Evolutionary conservation across 1,284 basidiomycete species (phyloP), one percentile per base, ranked within the genome.

Genomic region (Marasmius sp.): DNA sequence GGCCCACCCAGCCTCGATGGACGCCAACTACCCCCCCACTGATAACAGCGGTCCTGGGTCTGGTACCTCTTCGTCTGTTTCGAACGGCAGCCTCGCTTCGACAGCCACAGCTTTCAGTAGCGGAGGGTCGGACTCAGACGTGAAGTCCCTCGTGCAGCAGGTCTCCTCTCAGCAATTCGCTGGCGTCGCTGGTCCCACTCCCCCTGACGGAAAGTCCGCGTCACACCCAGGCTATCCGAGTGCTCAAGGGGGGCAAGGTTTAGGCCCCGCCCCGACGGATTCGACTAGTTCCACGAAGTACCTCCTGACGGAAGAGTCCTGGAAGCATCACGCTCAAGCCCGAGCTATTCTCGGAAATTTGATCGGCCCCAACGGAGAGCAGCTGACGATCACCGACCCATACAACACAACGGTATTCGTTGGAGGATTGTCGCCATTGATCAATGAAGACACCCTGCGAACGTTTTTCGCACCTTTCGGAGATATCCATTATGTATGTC

Each of bases 361-460:
- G 20, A 92, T 93, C 53, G 91, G 91, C 18, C 91, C 90, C 0
- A 92, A 92, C 66, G 92, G 90, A 50, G 92, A 92, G 73, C 91
- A 92, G 68, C 80, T 93, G 64, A 91, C 91, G 58, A 88, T 89
- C 34, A 90, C 89, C 9, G 94, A 95, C 69, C 93, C 93, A 9
- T 93, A 94, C 72, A 96, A 96, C 69, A 95, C 93, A 14, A 96
- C 94, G 5, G 93, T 95, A 1, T 96, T 96, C 67, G 94, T 96
- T 33, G 94, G 94, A 39, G 94, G 94, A 0, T 72, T 96, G 58
- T 92, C 91, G 7, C 91, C 92, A 22, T 76, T 94, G 64, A 94
- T 96, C 54, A 88, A 89, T 36, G 94, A 95, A 73, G 94, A 95
- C 57, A 94, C 93, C 1, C 75, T 96, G 67, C 81, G 91, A 71